Evolutionary conservation across 192 early-diverging fungal species (phyloP).

Genomic region (Podila horticola): DNA sequence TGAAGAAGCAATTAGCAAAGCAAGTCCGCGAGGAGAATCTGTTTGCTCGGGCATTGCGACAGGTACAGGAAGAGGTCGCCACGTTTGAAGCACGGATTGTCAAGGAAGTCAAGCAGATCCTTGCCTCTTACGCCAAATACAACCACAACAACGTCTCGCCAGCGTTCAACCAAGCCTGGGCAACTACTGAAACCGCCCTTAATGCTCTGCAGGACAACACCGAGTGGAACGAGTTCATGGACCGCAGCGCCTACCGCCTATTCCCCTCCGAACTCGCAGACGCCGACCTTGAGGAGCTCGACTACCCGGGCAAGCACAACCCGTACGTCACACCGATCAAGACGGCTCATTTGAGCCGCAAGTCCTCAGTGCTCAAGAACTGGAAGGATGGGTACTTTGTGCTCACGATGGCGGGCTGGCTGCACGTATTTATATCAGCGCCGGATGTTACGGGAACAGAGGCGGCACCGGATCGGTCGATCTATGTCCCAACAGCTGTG

Average conservation of each 20-base stretch:
- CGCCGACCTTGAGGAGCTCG: conserved; percentile 47
- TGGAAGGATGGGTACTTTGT: conserved; percentile 58
- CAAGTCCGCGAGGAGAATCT: conserved; percentile 41
- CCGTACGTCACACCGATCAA: conserved; percentile 46
- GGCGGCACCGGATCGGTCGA: conserved; percentile 48
- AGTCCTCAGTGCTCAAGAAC: conserved; percentile 53
- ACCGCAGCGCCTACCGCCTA: conserved; percentile 39
- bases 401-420: conserved; percentile 53
- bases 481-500: conserved; percentile 50
- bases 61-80: conserved; percentile 32
- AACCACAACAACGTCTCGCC: conserved; percentile 10
- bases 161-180: conserved; percentile 29
- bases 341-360: conserved; percentile 48
- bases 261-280: conserved; percentile 50
- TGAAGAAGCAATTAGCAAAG: conserved; percentile 36
- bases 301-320: conserved; percentile 54
- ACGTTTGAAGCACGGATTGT: conserved; percentile 35
- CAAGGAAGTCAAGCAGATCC: conserved; percentile 38
- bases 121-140: conserved; percentile 23
- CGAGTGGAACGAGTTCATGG: conserved; percentile 54
- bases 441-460: conserved; percentile 17
- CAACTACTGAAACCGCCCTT: conserved; percentile 32
- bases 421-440: conserved; percentile 51
- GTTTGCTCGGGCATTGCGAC: conserved; percentile 40
- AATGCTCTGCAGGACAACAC: conserved; percentile 43